Evolutionary conservation across 345 rosid species (phyloP).

Genomic region (Xanthoceras sorbifolium): DNA sequence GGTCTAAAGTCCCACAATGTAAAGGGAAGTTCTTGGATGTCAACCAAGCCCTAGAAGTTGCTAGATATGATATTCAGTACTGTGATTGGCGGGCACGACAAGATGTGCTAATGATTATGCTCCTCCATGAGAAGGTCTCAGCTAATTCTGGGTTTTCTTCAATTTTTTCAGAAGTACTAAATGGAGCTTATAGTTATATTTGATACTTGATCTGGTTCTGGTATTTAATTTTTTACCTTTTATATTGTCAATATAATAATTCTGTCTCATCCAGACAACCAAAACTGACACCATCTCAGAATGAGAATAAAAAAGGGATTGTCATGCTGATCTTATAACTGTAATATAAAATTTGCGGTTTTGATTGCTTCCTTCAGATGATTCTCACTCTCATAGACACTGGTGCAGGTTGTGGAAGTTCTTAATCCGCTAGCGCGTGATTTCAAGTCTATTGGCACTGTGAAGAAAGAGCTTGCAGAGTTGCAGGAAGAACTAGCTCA

Average conservation of each 20-base stretch:
- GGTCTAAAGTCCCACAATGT: slow-evolving; percentile 74
- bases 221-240: too few species aligned
- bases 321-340: background rate
- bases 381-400: slow-evolving; percentile 18
- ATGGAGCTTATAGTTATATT: background rate
- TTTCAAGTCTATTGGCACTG: slow-evolving; percentile 84
- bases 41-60: slow-evolving; percentile 90
- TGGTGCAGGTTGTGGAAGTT: slow-evolving; percentile 85
- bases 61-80: slow-evolving; percentile 88
- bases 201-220: background rate
- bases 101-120: slow-evolving; percentile 91
- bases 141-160: background rate
- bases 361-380: slow-evolving; percentile 3
- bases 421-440: slow-evolving; percentile 98
- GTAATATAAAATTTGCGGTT: background rate
- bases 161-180: background rate
- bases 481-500: slow-evolving; percentile 80
- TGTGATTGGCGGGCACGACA: slow-evolving; percentile 97
- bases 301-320: background rate
- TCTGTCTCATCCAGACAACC: background rate
- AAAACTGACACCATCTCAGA: background rate
- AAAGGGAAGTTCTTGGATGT: slow-evolving; percentile 90
- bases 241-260: background rate
- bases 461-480: slow-evolving; percentile 90
- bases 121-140: slow-evolving; percentile 90